Evolutionary conservation across 2,329 filamentous ascomycete genomes (phyloP).

Genomic region (Helicocarpus griseus): DNA sequence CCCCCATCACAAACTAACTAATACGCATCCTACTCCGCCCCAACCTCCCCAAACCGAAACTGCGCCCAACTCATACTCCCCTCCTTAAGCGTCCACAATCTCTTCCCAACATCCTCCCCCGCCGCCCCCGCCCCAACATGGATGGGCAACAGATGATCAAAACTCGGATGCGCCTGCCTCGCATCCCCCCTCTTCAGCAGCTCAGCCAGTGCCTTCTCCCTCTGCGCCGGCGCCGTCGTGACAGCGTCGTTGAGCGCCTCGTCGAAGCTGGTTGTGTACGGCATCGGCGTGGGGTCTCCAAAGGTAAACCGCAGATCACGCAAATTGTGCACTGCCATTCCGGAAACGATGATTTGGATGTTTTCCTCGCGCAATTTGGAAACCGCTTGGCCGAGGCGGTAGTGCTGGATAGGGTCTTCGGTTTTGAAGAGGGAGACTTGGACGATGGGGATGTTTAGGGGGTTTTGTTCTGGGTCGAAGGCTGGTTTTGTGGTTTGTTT

Average conservation of each 20-base stretch:
- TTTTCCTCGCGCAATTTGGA: conserved; percentile 56
- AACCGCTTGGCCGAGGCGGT: conserved; percentile 57
- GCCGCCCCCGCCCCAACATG: conserved; percentile 49
- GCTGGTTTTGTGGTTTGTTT: conserved; percentile 27
- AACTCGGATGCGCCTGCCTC: conserved; percentile 52
- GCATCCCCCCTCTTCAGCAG: conserved; percentile 45
- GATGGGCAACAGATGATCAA: conserved; percentile 54
- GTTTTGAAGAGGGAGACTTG: conserved; percentile 60
- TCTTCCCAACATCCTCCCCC: conserved; percentile 37
- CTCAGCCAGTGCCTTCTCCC: conserved; percentile 35
- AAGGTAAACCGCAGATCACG: conserved; percentile 43
- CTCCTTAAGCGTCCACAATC: conserved; percentile 41
- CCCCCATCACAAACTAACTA: too few relatives aligned
- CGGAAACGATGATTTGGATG: conserved; percentile 59
- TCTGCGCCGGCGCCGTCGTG: conserved; percentile 34
- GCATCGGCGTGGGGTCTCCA: conserved; percentile 39
- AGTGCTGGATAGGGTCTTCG: conserved; percentile 57
- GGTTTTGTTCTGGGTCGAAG: conserved; percentile 53
- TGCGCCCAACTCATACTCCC: conserved; percentile 47
- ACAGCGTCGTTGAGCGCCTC: conserved; percentile 58
- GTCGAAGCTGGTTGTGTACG: conserved; percentile 56
- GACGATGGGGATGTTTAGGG: conserved; percentile 57
- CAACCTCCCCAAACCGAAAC: conserved; percentile 40
- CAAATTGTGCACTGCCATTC: conserved; percentile 67
- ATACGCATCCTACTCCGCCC: conserved; percentile 11